Evolutionary conservation across 2,329 filamentous ascomycete genomes (phyloP).

Genomic region (Fusarium circinatum): DNA sequence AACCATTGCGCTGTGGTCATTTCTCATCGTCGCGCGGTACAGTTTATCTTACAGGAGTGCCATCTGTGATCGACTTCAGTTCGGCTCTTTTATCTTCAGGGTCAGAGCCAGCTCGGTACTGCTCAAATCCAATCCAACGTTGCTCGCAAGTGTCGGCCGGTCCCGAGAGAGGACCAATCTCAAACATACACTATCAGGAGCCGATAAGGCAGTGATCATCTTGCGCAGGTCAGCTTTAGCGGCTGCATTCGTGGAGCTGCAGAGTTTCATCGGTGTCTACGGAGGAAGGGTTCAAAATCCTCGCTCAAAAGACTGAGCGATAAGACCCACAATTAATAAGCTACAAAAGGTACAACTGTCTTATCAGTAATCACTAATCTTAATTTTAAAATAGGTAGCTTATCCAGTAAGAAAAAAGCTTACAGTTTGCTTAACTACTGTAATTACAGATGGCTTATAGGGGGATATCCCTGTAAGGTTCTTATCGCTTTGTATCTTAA

Average conservation of each 20-base stretch:
- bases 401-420: no score
- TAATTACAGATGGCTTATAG: no score
- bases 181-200: conserved; percentile 15
- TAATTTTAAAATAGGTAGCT: no score
- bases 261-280: conserved; percentile 38
- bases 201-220: conserved; percentile 41
- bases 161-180: conserved; percentile 37
- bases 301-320: no score
- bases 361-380: no score
- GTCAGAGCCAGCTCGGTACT: conserved; percentile 23
- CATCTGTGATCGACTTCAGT: background rate
- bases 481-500: no score
- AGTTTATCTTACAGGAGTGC: background rate
- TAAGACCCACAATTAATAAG: no score
- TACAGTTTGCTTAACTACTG: no score
- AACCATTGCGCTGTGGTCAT: background rate
- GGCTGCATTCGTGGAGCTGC: conserved; percentile 30
- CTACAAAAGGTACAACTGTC: no score
- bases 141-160: conserved; percentile 37
- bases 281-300: no score
- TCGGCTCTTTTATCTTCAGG: conserved; percentile 22
- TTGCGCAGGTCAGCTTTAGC: conserved; percentile 28
- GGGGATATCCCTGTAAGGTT: no score
- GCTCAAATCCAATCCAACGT: conserved; percentile 32
- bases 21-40: background rate